These are phyloP conservation scores for Tardiomyces blankii DNA, from an alignment of 1,139 yeast species.

Conservation along the genomic window DNA sequence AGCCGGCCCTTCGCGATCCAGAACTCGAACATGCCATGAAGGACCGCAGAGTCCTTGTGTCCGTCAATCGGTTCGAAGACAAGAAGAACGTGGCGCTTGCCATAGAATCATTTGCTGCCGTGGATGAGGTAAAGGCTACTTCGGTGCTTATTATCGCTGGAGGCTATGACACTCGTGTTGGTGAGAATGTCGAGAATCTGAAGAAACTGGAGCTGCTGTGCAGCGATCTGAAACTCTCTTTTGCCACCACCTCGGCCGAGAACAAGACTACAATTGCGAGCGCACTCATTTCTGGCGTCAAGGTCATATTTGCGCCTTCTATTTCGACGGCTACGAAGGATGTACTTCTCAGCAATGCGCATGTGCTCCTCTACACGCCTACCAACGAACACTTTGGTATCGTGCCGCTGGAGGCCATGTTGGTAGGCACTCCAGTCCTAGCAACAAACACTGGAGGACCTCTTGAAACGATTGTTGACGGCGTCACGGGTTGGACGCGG, in stretches of 20 bases:
- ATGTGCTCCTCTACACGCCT: constrained; percentile 75
- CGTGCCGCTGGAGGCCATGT: constrained; percentile 94
- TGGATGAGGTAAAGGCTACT: constrained; percentile 14
- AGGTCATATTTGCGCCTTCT: constrained; percentile 73
- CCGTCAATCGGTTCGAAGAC: constrained; percentile 81
- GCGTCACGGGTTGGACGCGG: constrained; percentile 71
- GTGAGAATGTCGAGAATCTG: constrained; percentile 68
- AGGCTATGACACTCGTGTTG: constrained; percentile 72
- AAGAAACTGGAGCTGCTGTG: constrained; percentile 46
- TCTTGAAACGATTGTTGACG: constrained; percentile 56
- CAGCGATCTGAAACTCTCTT: constrained; percentile 33
- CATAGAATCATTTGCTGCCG: constrained; percentile 45
- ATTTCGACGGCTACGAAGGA: constrained; percentile 58
- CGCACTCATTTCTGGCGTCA: constrained; percentile 15
- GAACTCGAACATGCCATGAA: constrained; percentile 7
- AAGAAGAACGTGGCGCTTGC: constrained; percentile 80
- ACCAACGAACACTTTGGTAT: constrained; percentile 92
- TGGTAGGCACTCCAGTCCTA: constrained; percentile 67
- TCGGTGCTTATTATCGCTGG: constrained; percentile 65
- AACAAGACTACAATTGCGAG: constrained; percentile 9
- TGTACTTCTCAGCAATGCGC: constrained; percentile 45
- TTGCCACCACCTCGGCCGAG: constrained; percentile 31
- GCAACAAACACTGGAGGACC: constrained; percentile 94
- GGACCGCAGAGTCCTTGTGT: constrained; percentile 35
- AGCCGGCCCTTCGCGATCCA: constrained; percentile 1